Percentiles rank a stretch among this genome's conserved stretches.
Evolutionary conservation across 2,329 filamentous ascomycete species (phyloP).

Genomic region (Stagonosporopsis chrysanthemi): DNA sequence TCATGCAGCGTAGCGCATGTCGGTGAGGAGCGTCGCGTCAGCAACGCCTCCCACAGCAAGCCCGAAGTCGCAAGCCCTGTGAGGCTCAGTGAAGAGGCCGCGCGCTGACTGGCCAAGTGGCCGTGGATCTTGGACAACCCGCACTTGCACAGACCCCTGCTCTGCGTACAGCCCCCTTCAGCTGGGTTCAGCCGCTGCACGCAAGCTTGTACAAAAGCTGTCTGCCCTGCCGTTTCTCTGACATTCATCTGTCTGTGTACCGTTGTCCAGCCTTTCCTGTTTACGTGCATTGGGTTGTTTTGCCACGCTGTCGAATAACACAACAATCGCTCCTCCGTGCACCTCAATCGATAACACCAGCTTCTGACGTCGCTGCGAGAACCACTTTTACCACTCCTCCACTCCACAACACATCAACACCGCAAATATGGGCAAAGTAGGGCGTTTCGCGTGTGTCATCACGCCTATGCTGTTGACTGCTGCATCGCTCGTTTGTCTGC

Average conservation of each 20-base stretch:
- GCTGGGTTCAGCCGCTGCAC: slow-evolving; percentile 23
- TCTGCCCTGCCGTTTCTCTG: slow-evolving; percentile 14
- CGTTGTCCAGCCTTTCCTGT: slow-evolving; percentile 12
- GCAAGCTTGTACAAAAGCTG: slow-evolving; percentile 21
- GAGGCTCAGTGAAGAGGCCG: slow-evolving; percentile 29
- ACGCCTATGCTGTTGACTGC: slow-evolving; percentile 84
- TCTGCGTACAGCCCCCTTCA: slow-evolving; percentile 21
- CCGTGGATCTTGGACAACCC: slow-evolving; percentile 8
- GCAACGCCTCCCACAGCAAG: slow-evolving; percentile 17
- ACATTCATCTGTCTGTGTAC: slow-evolving; percentile 13
- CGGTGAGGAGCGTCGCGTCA: slow-evolving; percentile 21
- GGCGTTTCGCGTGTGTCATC: slow-evolving; percentile 85
- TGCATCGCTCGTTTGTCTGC: slow-evolving; percentile 73
- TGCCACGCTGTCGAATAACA: slow-evolving; percentile 3
- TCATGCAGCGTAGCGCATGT: slow-evolving; percentile 20
- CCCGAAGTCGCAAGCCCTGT: slow-evolving; percentile 29
- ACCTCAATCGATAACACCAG: slow-evolving; percentile 14
- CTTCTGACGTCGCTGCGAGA: slow-evolving; percentile 16
- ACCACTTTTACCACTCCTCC: slow-evolving; percentile 1
- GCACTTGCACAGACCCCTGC: slow-evolving; percentile 13
- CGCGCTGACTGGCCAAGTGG: neutral
- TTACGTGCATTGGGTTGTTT: slow-evolving; percentile 11
- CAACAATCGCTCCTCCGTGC: slow-evolving; percentile 2
- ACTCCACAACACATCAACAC: slow-evolving; percentile 2
- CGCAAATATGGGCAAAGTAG: slow-evolving; percentile 71